phyloP scores from a whole-genome alignment of 495 filamentous ascomycete genomes.

The Neurospora discreta region DNA sequence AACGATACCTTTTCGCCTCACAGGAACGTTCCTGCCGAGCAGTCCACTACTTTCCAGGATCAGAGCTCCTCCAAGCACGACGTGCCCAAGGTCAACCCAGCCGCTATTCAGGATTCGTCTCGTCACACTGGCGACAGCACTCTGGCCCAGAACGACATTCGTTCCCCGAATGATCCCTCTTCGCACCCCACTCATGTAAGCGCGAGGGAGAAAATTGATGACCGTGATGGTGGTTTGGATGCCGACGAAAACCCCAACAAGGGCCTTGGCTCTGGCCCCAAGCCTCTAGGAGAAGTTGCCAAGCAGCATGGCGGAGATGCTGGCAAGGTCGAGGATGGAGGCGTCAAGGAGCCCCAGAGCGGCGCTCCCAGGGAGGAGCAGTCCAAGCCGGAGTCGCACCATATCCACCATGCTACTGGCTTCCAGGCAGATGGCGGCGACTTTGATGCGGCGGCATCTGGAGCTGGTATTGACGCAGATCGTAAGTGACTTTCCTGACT shows the following conservation, averaged over 20 bases:
- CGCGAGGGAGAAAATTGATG: slow-evolving; percentile 20
- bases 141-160: slow-evolving; percentile 27
- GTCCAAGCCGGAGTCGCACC: slow-evolving; percentile 2
- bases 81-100: slow-evolving; percentile 10
- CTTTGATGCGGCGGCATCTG: slow-evolving; percentile 52
- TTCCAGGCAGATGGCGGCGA: slow-evolving; percentile 51
- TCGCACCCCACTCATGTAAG: slow-evolving; percentile 7
- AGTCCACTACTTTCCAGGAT: neutral
- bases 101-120: slow-evolving; percentile 18
- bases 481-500: slow-evolving; percentile 32
- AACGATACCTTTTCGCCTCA: slow-evolving; percentile 3
- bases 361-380: slow-evolving; percentile 8
- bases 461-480: slow-evolving; percentile 54
- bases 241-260: slow-evolving; percentile 22
- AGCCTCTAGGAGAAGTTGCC: slow-evolving; percentile 29
- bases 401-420: slow-evolving; percentile 22
- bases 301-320: slow-evolving; percentile 33
- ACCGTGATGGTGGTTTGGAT: slow-evolving; percentile 14
- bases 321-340: slow-evolving; percentile 5
- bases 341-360: slow-evolving; percentile 2
- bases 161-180: slow-evolving; percentile 22
- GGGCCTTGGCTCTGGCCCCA: slow-evolving; percentile 32
- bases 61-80: neutral
- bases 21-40: neutral
- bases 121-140: slow-evolving; percentile 18